Conservation (phyloP, 2,329 filamentous ascomycete species). For the Trichoderma afroharzianum region DNA sequence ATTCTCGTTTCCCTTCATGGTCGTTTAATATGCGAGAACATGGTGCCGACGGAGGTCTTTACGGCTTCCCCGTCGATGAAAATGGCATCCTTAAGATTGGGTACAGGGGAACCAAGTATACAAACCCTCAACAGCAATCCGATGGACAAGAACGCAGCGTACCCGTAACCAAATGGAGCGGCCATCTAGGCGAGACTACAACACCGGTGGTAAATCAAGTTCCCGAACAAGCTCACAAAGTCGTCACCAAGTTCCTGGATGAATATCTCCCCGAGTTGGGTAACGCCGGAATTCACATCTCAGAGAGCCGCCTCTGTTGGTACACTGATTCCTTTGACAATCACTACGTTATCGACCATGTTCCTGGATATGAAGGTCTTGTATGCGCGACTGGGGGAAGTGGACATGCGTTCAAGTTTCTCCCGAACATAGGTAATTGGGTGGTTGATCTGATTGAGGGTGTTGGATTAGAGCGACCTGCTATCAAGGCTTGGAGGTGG, state of each 20-base stretch:
- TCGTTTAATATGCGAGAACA: slow-evolving; percentile 33
- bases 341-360: slow-evolving; percentile 31
- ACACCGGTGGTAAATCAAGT: slow-evolving; percentile 19
- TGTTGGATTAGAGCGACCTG: neutral
- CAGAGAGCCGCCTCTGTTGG: slow-evolving; percentile 30
- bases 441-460: slow-evolving; percentile 45
- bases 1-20: slow-evolving; percentile 45
- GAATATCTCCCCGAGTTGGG: slow-evolving; percentile 43
- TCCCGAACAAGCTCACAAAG: slow-evolving; percentile 28
- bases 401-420: slow-evolving; percentile 61
- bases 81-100: slow-evolving; percentile 47
- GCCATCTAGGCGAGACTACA: neutral
- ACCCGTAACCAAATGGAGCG: slow-evolving; percentile 39
- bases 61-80: slow-evolving; percentile 45
- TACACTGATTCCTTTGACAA: slow-evolving; percentile 34
- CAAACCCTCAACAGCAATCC: slow-evolving; percentile 38
- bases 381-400: slow-evolving; percentile 59
- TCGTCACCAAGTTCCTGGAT: slow-evolving; percentile 33
- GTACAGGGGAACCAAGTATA: slow-evolving; percentile 49
- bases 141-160: slow-evolving; percentile 38
- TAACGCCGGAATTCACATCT: slow-evolving; percentile 26
- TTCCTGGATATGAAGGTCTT: slow-evolving; percentile 53
- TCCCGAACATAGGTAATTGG: slow-evolving; percentile 54
- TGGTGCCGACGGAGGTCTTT: slow-evolving; percentile 38
- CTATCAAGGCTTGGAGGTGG: slow-evolving; percentile 12